Percentiles rank a stretch among this genome's conserved stretches.
These are phyloP conservation scores for Tanacetum coccineum DNA, from an alignment of 129 eudicot genomes.

Conservation along the genomic window DNA sequence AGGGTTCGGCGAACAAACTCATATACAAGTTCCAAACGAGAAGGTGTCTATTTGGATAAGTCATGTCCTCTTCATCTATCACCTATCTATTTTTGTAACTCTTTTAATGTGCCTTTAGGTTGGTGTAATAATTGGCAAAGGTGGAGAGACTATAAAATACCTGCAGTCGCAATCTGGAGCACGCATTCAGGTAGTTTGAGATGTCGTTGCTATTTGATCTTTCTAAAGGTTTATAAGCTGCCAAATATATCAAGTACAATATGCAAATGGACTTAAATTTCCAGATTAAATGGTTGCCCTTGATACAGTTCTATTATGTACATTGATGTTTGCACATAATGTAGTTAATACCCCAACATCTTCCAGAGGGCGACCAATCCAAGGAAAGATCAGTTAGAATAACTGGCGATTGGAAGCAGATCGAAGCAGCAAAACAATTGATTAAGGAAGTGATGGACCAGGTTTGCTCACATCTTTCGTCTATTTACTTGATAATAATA, in stretches of 20 bases:
- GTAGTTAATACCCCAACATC: too few relatives aligned
- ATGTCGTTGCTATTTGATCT: background rate
- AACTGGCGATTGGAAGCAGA: too few relatives aligned
- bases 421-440: too few relatives aligned
- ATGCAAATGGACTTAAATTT: background rate
- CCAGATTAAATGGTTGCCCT: too few relatives aligned
- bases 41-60: slow-evolving; percentile 41
- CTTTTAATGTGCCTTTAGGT: slow-evolving; percentile 41
- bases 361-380: too few relatives aligned
- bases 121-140: slow-evolving; percentile 88
- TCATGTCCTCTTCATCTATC: background rate
- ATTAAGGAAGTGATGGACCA: too few relatives aligned
- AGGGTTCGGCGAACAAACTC: slow-evolving; percentile 65
- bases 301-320: too few relatives aligned
- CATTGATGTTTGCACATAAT: too few relatives aligned
- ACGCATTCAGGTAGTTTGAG: slow-evolving; percentile 81
- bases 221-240: background rate
- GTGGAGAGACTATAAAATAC: slow-evolving; percentile 88
- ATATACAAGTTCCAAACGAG: slow-evolving; percentile 88
- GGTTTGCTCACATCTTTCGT: too few relatives aligned
- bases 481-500: too few relatives aligned
- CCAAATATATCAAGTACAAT: too few relatives aligned
- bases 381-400: too few relatives aligned
- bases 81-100: background rate
- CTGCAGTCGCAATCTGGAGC: slow-evolving; percentile 95